Base-by-base conservation (phyloP, 257 asterid species). In the Jacaranda mimosifolia region DNA sequence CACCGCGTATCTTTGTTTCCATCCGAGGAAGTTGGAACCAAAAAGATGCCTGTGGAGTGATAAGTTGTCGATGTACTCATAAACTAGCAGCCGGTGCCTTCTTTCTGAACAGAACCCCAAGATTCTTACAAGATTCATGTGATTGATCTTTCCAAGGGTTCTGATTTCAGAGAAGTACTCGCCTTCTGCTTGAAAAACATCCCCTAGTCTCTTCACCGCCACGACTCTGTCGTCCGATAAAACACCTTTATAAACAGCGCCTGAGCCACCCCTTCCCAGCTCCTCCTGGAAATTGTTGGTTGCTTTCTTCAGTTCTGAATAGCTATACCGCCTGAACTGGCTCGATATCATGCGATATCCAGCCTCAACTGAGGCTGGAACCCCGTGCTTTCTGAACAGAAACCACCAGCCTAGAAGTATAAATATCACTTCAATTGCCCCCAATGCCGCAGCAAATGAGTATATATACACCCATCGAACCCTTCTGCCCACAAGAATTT, bases 131-230 rank as follows among this genome's bases (percentile, higher is more conserved):
- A 91, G 85, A 73, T 91, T 87, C 82, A 86, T 91, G 80, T 91
- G 96, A 68, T 91, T 87, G 63, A 89, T 91, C 68, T 75, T 82
- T 21, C 90, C 91, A 1, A 89, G 79, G 1, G 81, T 80, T 19
- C 85, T 74, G 21, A 91, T 87, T 69, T 91, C 94, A 1, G 96
- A 89, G 19, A 80, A 81, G 53, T 79, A 89, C 73, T 91, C 92
- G 0, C 84, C 87, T 39, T 84, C 82, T 0, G 82, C 81, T 65
- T 82, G 84, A 49, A 67, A 74, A 11, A 66, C 69, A 19, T 82
- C 84, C 2, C 88, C 86, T 4, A 90, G 70, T 45, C 87, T 81
- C 86, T 88, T 88, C 59, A 87, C 91, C 0, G 93, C 91, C 52
- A 88, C 92, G n/a, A 66, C 79, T 9, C 88, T 71, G 0, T 80